Base-by-base conservation (phyloP, 1,284 basidiomycete species). In the Salmacisia buchloeana region DNA sequence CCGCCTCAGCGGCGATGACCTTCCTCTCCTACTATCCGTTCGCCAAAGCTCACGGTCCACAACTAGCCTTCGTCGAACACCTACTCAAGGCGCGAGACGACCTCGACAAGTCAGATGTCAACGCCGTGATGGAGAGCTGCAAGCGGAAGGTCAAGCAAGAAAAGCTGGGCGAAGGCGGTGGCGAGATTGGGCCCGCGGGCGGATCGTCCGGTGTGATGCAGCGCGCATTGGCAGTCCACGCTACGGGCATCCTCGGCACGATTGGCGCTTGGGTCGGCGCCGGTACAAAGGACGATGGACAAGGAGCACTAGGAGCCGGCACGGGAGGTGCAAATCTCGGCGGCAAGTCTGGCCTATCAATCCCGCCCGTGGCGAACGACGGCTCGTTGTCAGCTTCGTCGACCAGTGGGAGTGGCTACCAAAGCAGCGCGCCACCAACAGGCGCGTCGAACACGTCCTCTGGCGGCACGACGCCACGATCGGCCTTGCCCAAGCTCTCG, bases 41-140 rank as follows among this genome's bases (percentile, higher is more conserved):
- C 80, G 94, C 94, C n/a, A 92, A 93, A 75, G 86, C 89, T 18
- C 90, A 97, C 80, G 94, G 96, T 2, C 92, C 94, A 13, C 94
- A 94, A 72, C 84, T 97, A 35, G 84, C 86, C 2, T 98, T 97
- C 76, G 88, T 96, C 29, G 94, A 98, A 79, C 85, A 88, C 2
- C 73, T 97, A 56, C 89, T 97, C 85, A 90, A 88, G 77, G 88
- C 90, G 6, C 85, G 96, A 57, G 90, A 90, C 68, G 94, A 98
- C 81, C 83, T 97, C 62, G 94, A 97, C 81, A 86, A 91, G 39
- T 86, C 88, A 1, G 86, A 87, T 12, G 89, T 89, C n/a, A 88
- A 83, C 70, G 92, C 96, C 62, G 88, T 96, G 58, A 96, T 97
- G 90, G 94, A 97, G 35, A 91, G 88, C 63, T 85, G 97, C 65